Conservation (phyloP, 208 protist genomes). For the Trypanosoma mega region DNA sequence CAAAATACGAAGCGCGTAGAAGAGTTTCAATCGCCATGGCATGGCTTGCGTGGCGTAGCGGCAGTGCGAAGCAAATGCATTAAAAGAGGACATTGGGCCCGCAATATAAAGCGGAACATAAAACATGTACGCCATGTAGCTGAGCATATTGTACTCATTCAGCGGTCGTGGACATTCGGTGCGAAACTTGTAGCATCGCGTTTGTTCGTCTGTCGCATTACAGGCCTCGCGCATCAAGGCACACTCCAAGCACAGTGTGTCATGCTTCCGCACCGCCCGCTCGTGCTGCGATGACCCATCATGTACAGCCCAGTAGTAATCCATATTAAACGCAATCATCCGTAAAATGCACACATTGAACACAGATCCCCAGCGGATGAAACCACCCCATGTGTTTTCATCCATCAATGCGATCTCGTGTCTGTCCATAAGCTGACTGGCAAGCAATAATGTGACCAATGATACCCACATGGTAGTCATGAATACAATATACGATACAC, state of each 20-base stretch:
- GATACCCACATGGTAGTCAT: slow-evolving; percentile 50
- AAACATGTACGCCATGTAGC: slow-evolving; percentile 86
- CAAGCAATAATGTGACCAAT: slow-evolving; percentile 42
- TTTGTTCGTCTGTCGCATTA: too few species aligned
- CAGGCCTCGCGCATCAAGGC: slow-evolving; percentile 21
- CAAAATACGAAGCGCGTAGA: slow-evolving; percentile 33
- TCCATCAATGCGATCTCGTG: too few species aligned
- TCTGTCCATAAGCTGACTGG: too few species aligned
- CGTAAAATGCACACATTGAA: slow-evolving; percentile 81
- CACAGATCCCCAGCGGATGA: slow-evolving; percentile 59
- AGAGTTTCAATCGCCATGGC: slow-evolving; percentile 17
- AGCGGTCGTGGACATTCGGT: slow-evolving; percentile 44
- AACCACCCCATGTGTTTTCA: not conserved
- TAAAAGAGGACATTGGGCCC: slow-evolving; percentile 89
- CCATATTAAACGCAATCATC: slow-evolving; percentile 81
- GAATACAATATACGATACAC: slow-evolving; percentile 44
- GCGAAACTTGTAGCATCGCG: too few species aligned
- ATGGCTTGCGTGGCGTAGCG: slow-evolving; percentile 35
- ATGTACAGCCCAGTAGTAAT: slow-evolving; percentile 43
- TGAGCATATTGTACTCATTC: slow-evolving; percentile 67
- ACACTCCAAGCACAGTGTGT: slow-evolving; percentile 30
- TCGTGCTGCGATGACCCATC: slow-evolving; percentile 13
- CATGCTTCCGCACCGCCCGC: slow-evolving; percentile 29
- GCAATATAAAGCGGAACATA: slow-evolving; percentile 90
- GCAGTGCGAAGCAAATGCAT: slow-evolving; percentile 83